Percentiles rank a stretch among this genome's conserved stretches.
Evolutionary conservation across 306 rosid species (phyloP).

Genomic region (Medicago lupulina): DNA sequence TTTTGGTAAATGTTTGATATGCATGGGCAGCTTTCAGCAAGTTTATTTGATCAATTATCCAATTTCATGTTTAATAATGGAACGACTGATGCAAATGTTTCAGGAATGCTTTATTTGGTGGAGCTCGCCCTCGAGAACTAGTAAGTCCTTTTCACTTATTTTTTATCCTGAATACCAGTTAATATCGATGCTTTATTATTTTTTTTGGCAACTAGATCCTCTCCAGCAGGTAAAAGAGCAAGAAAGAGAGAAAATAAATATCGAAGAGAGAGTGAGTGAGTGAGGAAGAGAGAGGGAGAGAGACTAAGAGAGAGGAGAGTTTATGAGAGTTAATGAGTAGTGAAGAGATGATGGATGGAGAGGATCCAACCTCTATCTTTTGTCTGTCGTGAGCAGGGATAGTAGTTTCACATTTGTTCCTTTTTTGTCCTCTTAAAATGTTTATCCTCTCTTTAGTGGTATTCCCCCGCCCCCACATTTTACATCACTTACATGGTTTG

Average conservation of each 20-base stretch:
- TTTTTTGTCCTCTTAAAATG: constrained; percentile 1
- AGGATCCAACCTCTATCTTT: not conserved
- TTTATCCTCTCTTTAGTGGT: not conserved
- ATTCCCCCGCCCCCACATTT: not conserved
- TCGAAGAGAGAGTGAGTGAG: not conserved
- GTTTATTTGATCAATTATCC: constrained; percentile 27
- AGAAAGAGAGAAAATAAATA: not conserved
- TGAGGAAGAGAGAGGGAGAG: not conserved
- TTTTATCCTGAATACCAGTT: constrained; percentile 20
- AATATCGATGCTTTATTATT: not conserved
- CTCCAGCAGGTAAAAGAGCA: not conserved
- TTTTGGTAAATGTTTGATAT: constrained; percentile 16
- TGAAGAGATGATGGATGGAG: not conserved
- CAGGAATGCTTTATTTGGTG: constrained; percentile 93
- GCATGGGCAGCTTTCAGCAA: constrained; percentile 31
- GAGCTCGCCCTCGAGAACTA: constrained; percentile 97
- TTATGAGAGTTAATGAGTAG: not conserved
- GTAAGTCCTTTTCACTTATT: constrained; percentile 52
- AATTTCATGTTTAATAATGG: constrained; percentile 33
- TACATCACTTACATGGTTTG: constrained; percentile 23
- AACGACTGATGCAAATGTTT: constrained; percentile 45
- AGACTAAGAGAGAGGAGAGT: not conserved
- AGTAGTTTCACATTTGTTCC: not conserved
- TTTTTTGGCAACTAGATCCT: constrained; percentile 8
- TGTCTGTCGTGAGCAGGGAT: not conserved